phyloP scores from a whole-genome alignment of 2,329 filamentous ascomycete genomes.

The Phialemonium atrogriseum region DNA sequence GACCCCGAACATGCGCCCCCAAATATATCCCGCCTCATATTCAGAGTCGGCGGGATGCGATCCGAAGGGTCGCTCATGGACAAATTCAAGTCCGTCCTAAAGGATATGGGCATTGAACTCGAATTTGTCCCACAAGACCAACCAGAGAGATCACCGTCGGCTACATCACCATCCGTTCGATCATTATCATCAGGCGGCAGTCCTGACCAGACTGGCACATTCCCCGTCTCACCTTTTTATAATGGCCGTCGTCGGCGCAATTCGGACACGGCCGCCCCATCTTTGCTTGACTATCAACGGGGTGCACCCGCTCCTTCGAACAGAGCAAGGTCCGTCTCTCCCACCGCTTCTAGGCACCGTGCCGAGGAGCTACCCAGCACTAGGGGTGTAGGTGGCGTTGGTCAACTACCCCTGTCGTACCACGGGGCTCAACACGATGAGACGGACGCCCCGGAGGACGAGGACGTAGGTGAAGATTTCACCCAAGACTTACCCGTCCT shows the following conservation, averaged over 20 bases:
- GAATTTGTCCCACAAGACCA: slow-evolving; percentile 40
- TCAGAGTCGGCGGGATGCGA: slow-evolving; percentile 64
- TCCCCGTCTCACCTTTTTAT: slow-evolving; percentile 8
- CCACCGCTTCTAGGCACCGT: slow-evolving; percentile 7
- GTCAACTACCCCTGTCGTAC: too few species aligned
- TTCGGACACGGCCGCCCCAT: slow-evolving; percentile 13
- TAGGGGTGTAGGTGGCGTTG: too few species aligned
- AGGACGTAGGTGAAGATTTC: too few species aligned
- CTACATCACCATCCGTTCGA: slow-evolving; percentile 1
- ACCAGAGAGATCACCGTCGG: slow-evolving; percentile 4
- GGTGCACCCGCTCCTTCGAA: background rate
- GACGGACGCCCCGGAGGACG: too few species aligned
- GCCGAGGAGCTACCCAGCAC: too few species aligned
- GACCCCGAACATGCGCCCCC: slow-evolving; percentile 64
- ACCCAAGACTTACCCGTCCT: too few species aligned
- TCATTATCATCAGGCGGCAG: slow-evolving; percentile 4
- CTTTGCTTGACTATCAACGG: slow-evolving; percentile 2
- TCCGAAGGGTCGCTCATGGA: slow-evolving; percentile 51
- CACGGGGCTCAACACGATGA: too few species aligned
- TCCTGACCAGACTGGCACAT: slow-evolving; percentile 6
- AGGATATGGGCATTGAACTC: slow-evolving; percentile 62
- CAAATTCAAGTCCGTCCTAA: slow-evolving; percentile 62
- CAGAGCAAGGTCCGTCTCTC: slow-evolving; percentile 8
- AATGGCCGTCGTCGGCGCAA: slow-evolving; percentile 14
- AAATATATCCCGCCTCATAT: slow-evolving; percentile 68